These are phyloP conservation scores for Zopfia rhizophila DNA, from an alignment of 2,329 filamentous ascomycete species.

Conservation along the genomic window DNA sequence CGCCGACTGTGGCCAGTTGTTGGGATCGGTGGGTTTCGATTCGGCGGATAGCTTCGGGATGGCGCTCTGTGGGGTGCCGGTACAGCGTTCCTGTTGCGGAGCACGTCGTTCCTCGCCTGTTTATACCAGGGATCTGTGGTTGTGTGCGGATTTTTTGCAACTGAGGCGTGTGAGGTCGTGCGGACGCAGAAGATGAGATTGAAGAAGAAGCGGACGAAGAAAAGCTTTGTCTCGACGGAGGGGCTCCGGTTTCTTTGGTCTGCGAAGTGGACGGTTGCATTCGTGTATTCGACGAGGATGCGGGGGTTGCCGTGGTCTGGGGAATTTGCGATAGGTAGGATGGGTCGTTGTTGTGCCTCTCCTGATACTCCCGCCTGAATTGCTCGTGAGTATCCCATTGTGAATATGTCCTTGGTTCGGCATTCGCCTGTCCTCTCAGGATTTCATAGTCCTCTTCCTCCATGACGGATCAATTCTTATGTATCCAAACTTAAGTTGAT, in stretches of 20 bases:
- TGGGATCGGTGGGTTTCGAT: conserved; percentile 78
- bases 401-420: conserved; percentile 36
- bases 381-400: conserved; percentile 42
- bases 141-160: conserved; percentile 45
- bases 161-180: conserved; percentile 22
- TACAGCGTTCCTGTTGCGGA: conserved; percentile 34
- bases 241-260: conserved; percentile 13
- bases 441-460: conserved; percentile 44
- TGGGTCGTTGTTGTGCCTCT: conserved; percentile 32
- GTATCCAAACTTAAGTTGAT: too few species aligned
- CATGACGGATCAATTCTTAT: conserved; percentile 35
- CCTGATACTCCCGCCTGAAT: conserved; percentile 37
- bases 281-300: conserved; percentile 1
- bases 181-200: conserved; percentile 33
- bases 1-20: conserved; percentile 76
- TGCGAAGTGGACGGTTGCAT: conserved; percentile 3
- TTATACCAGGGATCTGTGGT: conserved; percentile 17
- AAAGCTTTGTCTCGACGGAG: background rate
- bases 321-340: conserved; percentile 21
- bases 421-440: conserved; percentile 40
- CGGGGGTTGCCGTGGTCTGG: conserved; percentile 13
- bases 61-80: conserved; percentile 64
- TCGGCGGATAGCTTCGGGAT: conserved; percentile 75
- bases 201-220: too few species aligned
- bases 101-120: conserved; percentile 28